These are phyloP conservation scores for Starmerella sp. DNA, from an alignment of 805 yeast genomes.

Conservation along the genomic window DNA sequence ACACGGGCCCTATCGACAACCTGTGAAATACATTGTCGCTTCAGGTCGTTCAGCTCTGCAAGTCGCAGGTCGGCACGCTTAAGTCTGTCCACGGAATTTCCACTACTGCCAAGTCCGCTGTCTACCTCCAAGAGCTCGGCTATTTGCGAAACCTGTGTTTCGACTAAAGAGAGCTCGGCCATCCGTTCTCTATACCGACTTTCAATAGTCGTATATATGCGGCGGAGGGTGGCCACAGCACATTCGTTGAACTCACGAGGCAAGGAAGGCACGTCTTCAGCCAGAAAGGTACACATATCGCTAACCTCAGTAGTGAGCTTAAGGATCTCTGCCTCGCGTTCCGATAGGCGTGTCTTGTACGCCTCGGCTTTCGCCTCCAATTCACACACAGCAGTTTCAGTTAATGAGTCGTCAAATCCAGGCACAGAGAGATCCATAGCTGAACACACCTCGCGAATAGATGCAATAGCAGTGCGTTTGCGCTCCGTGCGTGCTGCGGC, in stretches of 20 bases:
- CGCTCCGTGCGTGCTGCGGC: not conserved
- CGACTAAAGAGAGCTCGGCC: not conserved
- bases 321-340: not conserved
- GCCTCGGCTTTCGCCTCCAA: not conserved
- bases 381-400: not conserved
- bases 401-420: not conserved
- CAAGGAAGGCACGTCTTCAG: not conserved
- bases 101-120: not conserved
- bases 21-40: not conserved
- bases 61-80: not conserved
- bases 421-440: not conserved
- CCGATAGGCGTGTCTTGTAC: not conserved
- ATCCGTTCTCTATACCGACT: not conserved
- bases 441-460: not conserved
- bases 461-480: not conserved
- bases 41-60: conserved; percentile 1
- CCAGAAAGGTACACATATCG: not conserved
- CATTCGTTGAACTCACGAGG: not conserved
- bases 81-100: not conserved
- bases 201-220: not conserved
- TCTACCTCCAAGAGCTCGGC: not conserved
- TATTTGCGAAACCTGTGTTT: not conserved
- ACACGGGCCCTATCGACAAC: not conserved
- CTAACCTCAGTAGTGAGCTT: not conserved
- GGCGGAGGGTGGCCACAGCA: not conserved